Evolutionary conservation across 108 stramenopile species (phyloP).

Genomic region (Conticribra weissflogii): DNA sequence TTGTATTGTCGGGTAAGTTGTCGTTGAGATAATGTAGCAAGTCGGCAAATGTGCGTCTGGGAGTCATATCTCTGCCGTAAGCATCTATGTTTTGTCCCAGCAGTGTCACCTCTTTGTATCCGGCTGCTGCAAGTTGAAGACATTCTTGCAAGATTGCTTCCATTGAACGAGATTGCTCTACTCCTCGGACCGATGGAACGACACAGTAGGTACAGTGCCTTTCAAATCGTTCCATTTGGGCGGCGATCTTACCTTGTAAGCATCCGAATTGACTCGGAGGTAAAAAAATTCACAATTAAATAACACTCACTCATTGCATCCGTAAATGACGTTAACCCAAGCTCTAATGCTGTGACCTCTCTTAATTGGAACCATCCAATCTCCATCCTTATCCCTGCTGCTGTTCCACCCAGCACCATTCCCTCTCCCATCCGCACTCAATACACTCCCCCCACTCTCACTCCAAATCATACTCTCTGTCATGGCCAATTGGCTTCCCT

Average conservation of each 20-base stretch:
- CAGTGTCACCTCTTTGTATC: constrained; percentile 89
- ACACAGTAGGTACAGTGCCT: constrained; percentile 94
- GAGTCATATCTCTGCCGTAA: constrained; percentile 90
- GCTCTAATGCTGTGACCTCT: constrained; percentile 56
- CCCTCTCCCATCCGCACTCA: background rate
- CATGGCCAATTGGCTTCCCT: constrained; percentile 44
- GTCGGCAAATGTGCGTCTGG: constrained; percentile 88
- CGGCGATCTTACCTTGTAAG: too few species aligned
- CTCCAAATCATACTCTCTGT: constrained; percentile 52
- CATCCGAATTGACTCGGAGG: too few species aligned
- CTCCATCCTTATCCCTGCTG: constrained; percentile 42
- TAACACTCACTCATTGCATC: constrained; percentile 65
- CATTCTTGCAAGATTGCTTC: constrained; percentile 87
- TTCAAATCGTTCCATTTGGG: constrained; percentile 40
- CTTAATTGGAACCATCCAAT: constrained; percentile 47
- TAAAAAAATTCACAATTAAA: background rate
- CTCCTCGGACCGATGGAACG: constrained; percentile 86
- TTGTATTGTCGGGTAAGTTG: constrained; percentile 53
- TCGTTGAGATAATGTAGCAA: constrained; percentile 78
- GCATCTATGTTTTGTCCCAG: constrained; percentile 97
- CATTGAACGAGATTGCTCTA: constrained; percentile 89
- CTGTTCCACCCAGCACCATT: constrained; percentile 22
- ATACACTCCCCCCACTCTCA: constrained; percentile 25
- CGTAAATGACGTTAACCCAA: constrained; percentile 92
- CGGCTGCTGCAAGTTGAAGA: constrained; percentile 60